Conservation (phyloP, 164 flowering plant genomes). For the Liriodendron chinense region DNA sequence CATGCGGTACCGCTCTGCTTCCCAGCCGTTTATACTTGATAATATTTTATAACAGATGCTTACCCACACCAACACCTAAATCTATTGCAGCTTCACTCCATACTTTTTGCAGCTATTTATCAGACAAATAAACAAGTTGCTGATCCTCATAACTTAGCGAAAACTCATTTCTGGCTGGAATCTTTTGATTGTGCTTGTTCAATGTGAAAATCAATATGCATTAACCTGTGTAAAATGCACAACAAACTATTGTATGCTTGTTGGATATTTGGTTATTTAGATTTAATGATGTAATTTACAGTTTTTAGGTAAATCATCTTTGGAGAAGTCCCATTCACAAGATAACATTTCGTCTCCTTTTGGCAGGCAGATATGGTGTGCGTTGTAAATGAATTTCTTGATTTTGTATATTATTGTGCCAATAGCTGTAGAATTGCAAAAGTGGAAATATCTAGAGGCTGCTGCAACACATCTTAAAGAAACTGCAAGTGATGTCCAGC, state of each 20-base stretch:
- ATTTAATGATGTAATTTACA: not conserved
- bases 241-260: not conserved
- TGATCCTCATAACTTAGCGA: no score
- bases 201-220: no score
- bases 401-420: slow-evolving; percentile 57
- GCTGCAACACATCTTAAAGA: slow-evolving; percentile 35
- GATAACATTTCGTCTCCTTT: slow-evolving; percentile 6
- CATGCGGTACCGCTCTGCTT: no score
- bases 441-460: slow-evolving; percentile 18
- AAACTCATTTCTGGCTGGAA: no score
- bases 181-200: no score
- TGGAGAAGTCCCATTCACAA: not conserved
- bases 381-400: slow-evolving; percentile 40
- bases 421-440: slow-evolving; percentile 43
- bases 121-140: no score
- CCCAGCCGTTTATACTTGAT: no score
- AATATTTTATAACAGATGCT: no score
- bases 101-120: no score
- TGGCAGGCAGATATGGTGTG: slow-evolving; percentile 43
- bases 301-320: not conserved
- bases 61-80: no score
- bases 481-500: slow-evolving; percentile 26
- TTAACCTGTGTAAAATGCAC: no score
- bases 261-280: slow-evolving; percentile 1
- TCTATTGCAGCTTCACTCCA: no score